These are phyloP conservation scores for Geoglossum cookeanum DNA, from an alignment of 2,329 filamentous ascomycete species.

Conservation along the genomic window DNA sequence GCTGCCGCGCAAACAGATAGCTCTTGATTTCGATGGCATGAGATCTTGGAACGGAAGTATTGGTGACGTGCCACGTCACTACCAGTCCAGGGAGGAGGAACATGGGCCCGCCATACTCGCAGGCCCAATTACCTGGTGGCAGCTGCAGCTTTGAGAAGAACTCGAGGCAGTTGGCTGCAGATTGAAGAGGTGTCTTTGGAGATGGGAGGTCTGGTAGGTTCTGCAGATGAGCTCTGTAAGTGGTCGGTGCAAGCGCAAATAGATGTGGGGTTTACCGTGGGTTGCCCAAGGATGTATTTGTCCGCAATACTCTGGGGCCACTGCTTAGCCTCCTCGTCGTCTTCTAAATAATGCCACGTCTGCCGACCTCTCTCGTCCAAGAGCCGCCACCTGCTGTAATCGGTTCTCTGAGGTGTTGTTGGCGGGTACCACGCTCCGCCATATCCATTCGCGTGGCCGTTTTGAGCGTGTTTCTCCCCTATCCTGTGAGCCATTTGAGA, in stretches of 20 bases:
- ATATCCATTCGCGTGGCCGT: background rate
- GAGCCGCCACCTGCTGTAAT: conserved; percentile 68
- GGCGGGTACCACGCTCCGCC: background rate
- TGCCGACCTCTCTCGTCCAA: conserved; percentile 67
- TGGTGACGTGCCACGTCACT: conserved; percentile 72
- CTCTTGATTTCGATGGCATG: conserved; percentile 79
- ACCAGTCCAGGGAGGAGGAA: conserved; percentile 79
- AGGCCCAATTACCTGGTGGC: conserved; percentile 80
- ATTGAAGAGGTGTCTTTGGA: conserved; percentile 53
- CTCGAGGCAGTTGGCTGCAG: conserved; percentile 62
- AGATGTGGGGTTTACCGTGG: conserved; percentile 37
- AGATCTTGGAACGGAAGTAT: conserved; percentile 64
- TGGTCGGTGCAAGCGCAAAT: background rate
- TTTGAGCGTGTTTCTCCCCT: background rate
- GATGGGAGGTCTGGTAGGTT: conserved; percentile 51
- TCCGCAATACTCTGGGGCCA: conserved; percentile 87
- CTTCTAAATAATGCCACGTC: conserved; percentile 79
- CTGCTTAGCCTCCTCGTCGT: conserved; percentile 46
- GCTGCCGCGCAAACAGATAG: conserved; percentile 70
- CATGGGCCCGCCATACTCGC: conserved; percentile 95
- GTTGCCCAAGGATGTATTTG: conserved; percentile 67
- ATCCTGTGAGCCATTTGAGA: background rate
- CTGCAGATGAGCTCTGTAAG: conserved; percentile 26
- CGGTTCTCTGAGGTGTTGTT: conserved; percentile 35
- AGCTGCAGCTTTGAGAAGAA: conserved; percentile 88